phyloP scores from a whole-genome alignment of 192 early-diverging fungal species.

The Coemansia sp. region DNA sequence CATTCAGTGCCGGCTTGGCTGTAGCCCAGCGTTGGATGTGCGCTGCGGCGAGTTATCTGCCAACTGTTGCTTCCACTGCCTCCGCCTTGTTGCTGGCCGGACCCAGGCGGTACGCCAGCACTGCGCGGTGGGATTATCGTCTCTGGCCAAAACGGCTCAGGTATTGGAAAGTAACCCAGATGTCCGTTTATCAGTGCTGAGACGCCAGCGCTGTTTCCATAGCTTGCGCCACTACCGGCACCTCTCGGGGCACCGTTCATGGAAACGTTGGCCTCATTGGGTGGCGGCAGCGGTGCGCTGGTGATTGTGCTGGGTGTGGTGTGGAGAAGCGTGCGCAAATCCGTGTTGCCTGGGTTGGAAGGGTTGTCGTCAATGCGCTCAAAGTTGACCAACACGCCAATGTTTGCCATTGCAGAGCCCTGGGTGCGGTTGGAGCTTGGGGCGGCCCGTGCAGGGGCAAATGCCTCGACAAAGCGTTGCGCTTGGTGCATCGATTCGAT shows the following conservation, averaged over 20 bases:
- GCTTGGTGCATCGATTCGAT: conserved; percentile 57
- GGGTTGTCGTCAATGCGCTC: conserved; percentile 59
- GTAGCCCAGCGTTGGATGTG: conserved; percentile 66
- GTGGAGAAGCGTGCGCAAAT: conserved; percentile 38
- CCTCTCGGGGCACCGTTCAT: conserved; percentile 12
- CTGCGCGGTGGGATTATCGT: conserved; percentile 24
- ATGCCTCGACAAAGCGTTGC: conserved; percentile 66
- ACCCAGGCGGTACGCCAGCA: conserved; percentile 1
- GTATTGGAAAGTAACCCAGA: conserved; percentile 68
- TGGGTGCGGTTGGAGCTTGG: conserved; percentile 21
- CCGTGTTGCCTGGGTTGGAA: conserved; percentile 36
- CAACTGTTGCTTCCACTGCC: conserved; percentile 15
- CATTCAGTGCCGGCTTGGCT: conserved; percentile 56
- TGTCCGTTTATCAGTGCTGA: conserved; percentile 42
- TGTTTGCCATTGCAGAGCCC: conserved; percentile 20
- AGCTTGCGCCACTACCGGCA: background rate
- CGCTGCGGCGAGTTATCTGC: conserved; percentile 54
- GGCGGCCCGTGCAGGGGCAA: conserved; percentile 23
- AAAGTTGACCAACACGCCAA: conserved; percentile 66
- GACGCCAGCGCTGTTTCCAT: conserved; percentile 43
- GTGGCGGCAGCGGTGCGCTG: conserved; percentile 41
- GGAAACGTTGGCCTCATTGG: conserved; percentile 23
- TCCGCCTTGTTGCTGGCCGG: background rate
- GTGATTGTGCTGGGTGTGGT: conserved; percentile 35
- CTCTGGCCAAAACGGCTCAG: conserved; percentile 72